A percentile compares a stretch with the other conserved stretches of the same genome.
Evolutionary conservation across 352 stramenopile genomes (phyloP).

Genomic region (Pythium coloratum): DNA sequence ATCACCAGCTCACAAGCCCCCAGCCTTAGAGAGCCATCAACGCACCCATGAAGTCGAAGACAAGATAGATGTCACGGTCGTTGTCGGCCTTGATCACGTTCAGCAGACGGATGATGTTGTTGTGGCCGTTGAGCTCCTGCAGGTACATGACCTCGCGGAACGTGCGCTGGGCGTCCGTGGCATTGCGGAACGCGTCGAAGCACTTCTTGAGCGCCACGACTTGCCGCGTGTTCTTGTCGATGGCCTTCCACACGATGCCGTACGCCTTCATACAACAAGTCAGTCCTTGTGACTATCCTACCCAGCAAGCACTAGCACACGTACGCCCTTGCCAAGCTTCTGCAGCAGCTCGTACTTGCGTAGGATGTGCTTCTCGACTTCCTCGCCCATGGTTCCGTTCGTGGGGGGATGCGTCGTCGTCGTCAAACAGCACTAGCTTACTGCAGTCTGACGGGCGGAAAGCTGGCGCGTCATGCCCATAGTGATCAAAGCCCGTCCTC

Average conservation of each 20-base stretch:
- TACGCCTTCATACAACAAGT: constrained; percentile 68
- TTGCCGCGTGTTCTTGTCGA: constrained; percentile 90
- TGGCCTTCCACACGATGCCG: constrained; percentile 96
- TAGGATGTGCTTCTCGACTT: constrained; percentile 93
- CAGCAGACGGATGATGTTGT: constrained; percentile 94
- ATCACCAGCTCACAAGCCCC: neutral
- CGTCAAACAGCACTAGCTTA: neutral
- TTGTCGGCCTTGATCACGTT: constrained; percentile 96
- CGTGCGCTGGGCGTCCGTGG: constrained; percentile 93
- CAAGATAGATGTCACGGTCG: constrained; percentile 95
- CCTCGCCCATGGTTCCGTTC: constrained; percentile 80
- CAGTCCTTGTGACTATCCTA: no score
- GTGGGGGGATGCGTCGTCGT: neutral
- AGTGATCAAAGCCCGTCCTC: neutral
- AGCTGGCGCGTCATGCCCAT: neutral
- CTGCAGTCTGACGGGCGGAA: neutral
- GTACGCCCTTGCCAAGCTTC: constrained; percentile 92
- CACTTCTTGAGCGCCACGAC: constrained; percentile 96
- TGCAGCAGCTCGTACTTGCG: constrained; percentile 93
- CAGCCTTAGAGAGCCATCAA: neutral
- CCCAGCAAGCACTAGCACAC: constrained; percentile 12
- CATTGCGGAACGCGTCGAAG: constrained; percentile 96
- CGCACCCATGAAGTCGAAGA: constrained; percentile 96
- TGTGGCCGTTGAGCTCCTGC: constrained; percentile 89
- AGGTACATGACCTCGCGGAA: constrained; percentile 97